Percentiles rank a stretch among this genome's conserved stretches.
Evolutionary conservation across 768 basidiomycete genomes (phyloP).

Genomic region (Tylopilus subfusipes): DNA sequence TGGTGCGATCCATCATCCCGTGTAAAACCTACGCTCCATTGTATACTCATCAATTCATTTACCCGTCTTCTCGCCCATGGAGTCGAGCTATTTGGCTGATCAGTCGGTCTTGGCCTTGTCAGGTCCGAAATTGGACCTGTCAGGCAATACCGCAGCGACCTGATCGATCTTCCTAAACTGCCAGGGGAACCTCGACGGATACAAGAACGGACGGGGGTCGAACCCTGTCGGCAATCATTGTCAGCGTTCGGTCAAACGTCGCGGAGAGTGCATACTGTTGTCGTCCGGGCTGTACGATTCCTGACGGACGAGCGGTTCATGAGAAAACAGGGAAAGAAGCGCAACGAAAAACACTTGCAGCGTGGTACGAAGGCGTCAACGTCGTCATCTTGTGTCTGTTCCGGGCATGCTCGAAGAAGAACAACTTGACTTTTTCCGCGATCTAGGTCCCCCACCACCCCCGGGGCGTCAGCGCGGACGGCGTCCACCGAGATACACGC

Average conservation of each 20-base stretch:
- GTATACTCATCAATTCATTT: not conserved
- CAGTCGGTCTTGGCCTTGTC: slow-evolving; percentile 51
- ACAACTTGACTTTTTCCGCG: slow-evolving; percentile 94
- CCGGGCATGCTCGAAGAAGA: slow-evolving; percentile 95
- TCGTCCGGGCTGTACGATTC: slow-evolving; percentile 97
- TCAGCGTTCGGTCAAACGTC: not conserved
- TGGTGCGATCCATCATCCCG: not conserved
- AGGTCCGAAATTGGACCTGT: slow-evolving; percentile 47
- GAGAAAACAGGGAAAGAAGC: not conserved
- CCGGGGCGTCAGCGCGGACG: no score
- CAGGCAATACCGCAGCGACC: slow-evolving; percentile 71
- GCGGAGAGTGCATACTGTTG: slow-evolving; percentile 54
- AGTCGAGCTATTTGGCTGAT: slow-evolving; percentile 8
- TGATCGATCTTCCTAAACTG: slow-evolving; percentile 96
- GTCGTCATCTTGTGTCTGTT: slow-evolving; percentile 99
- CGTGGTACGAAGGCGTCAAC: slow-evolving; percentile 89
- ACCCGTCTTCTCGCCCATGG: not conserved
- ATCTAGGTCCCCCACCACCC: slow-evolving; percentile 42
- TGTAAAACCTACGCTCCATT: not conserved
- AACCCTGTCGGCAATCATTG: slow-evolving; percentile 64
- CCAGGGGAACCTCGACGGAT: slow-evolving; percentile 92
- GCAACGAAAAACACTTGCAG: slow-evolving; percentile 52
- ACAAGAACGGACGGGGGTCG: slow-evolving; percentile 94
- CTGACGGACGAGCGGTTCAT: slow-evolving; percentile 36
- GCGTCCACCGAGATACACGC: no score